A percentile compares a stretch with the other conserved stretches of the same genome.
Evolutionary conservation across 805 yeast genomes (phyloP).

Genomic region (Spathaspora sp.): DNA sequence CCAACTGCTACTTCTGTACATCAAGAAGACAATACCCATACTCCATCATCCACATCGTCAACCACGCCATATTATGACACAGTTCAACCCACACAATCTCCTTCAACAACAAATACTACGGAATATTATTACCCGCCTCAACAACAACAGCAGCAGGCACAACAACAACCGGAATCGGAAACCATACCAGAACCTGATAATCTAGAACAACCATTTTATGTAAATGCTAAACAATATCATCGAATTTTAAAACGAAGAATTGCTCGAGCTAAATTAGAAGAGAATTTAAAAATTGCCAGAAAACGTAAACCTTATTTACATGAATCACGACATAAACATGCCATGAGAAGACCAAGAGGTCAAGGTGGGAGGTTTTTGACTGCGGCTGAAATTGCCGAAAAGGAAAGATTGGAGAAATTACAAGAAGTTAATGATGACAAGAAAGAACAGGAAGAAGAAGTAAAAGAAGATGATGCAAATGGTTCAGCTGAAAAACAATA

Average conservation of each 20-base stretch:
- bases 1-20: not conserved
- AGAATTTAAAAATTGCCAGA: conserved; percentile 77
- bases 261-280: conserved; percentile 92
- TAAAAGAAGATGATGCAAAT: not conserved
- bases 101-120: conserved; percentile 11
- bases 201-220: conserved; percentile 89
- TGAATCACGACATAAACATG: conserved; percentile 97
- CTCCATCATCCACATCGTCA: not conserved
- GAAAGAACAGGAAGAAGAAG: not conserved
- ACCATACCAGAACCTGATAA: conserved; percentile 9
- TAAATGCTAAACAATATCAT: conserved; percentile 96
- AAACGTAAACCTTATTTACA: conserved; percentile 93
- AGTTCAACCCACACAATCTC: conserved; percentile 3
- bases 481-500: not conserved
- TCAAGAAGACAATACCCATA: not conserved
- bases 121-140: conserved; percentile 19
- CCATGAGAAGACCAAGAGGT: conserved; percentile 98
- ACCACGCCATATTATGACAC: conserved; percentile 6
- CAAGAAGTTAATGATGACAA: conserved; percentile 27
- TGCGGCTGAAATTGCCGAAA: conserved; percentile 65
- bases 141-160: conserved; percentile 11
- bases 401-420: conserved; percentile 37
- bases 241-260: conserved; percentile 88
- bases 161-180: conserved; percentile 9
- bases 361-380: conserved; percentile 97